Conservation (phyloP, 495 filamentous ascomycete genomes). For the Lophiotrema nucula region DNA sequence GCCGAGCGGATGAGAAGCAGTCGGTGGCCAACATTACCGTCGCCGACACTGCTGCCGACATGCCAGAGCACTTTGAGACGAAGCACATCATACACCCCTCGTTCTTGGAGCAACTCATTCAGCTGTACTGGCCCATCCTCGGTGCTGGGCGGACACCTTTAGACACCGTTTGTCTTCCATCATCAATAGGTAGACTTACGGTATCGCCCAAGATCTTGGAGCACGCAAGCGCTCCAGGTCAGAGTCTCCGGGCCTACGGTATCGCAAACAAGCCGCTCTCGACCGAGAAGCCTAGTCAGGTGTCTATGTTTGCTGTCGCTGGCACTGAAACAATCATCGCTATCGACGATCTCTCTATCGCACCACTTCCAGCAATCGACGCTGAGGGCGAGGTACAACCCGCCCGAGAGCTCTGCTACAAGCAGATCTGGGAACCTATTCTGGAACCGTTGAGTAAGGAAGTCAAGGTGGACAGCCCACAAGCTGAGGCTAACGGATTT, state of each 20-base stretch:
- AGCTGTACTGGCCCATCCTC: constrained; percentile 23
- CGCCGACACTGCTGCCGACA: constrained; percentile 10
- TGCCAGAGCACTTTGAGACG: constrained; percentile 21
- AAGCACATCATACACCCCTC: constrained; percentile 21
- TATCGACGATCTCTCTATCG: constrained; percentile 14
- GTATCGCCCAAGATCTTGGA: constrained; percentile 6
- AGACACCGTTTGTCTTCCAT: constrained; percentile 8
- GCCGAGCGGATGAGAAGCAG: constrained; percentile 1
- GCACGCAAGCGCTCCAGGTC: background rate
- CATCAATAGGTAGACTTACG: constrained; percentile 16
- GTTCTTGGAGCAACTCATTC: constrained; percentile 19
- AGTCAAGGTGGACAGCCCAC: background rate
- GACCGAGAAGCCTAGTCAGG: background rate
- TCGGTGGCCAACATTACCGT: constrained; percentile 5
- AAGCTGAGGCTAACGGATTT: background rate
- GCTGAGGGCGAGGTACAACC: background rate
- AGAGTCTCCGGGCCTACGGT: constrained; percentile 1
- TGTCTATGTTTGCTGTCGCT: constrained; percentile 20
- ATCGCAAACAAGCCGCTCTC: background rate
- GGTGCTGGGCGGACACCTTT: background rate
- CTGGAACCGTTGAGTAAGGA: background rate
- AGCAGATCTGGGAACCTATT: constrained; percentile 17
- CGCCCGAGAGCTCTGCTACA: constrained; percentile 15
- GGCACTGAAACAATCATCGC: constrained; percentile 8
- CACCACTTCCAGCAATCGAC: constrained; percentile 8